Evolutionary conservation across 208 protist genomes (phyloP), one percentile per base, ranked within the genome.

Genomic region (Leishmania tropica): DNA sequence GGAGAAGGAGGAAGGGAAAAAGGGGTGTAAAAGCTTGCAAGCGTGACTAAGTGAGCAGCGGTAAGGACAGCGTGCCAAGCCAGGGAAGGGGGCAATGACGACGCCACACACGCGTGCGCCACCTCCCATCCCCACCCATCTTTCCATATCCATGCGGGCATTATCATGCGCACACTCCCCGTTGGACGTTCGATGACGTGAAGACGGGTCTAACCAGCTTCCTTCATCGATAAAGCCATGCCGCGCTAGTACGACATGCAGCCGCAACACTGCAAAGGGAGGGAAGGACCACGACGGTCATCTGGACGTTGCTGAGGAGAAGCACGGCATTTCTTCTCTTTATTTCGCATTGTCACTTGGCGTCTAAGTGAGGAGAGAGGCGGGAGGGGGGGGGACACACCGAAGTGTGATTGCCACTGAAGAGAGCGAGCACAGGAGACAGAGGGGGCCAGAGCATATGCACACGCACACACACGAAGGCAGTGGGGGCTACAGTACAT

Each of bases 401-500:
- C 17, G 40, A 35, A 15, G 51, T 77, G 31, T 60, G 73, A 11
- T 13, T 74, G 45, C 70, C 47, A 10, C 47, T 35, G 28, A 45
- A n/a, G 67, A 74, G 45, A 74, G 21, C 45, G 7, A 74, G 24
- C 37, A 11, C 47, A 77, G 37, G 45, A 51, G 42, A 54, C 70
- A 37, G 47, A 17, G 28, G 17, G 19, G 45, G 17, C 24, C 7
- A n/a, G 70, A 53, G 28, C 24, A 54, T 72, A 31, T 13, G 40
- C 24, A 48, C 6, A 72, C 11, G 24, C 21, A 17, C 47, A 21
- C 70, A 74, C 47, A 21, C 70, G 54, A 13, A 13, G 35, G 8
- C 42, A 54, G 70, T 72, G 65, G 70, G 10, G 8, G 42, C 4
- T 76, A 76, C 51, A 64, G 73, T 76, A 76, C 51, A 76, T 76